Conservation (phyloP, 2,329 filamentous ascomycete genomes). For the Fusarium domesticum region DNA sequence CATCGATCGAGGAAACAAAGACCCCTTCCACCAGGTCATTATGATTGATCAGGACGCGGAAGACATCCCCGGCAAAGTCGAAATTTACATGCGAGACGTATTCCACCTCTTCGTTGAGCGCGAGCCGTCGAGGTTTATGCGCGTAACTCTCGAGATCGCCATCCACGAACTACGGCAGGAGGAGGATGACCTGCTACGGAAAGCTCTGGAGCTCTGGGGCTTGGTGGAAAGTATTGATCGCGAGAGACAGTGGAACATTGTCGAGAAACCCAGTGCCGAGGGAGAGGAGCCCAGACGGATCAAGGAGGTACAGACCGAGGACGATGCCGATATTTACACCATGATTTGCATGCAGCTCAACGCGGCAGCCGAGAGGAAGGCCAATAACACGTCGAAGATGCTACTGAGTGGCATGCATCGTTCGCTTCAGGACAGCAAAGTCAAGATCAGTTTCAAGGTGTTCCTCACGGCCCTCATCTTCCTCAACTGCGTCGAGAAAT, state of each 20-base stretch:
- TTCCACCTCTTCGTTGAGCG: constrained; percentile 56
- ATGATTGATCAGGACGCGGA: constrained; percentile 62
- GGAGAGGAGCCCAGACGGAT: constrained; percentile 45
- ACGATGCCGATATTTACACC: constrained; percentile 55
- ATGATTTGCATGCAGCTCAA: constrained; percentile 63
- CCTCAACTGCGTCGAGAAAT: constrained; percentile 65
- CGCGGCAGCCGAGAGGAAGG: constrained; percentile 62
- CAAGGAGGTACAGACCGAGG: constrained; percentile 46
- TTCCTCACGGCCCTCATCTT: constrained; percentile 61
- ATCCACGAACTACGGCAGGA: constrained; percentile 44
- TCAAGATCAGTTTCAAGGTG: constrained; percentile 57
- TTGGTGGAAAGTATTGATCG: constrained; percentile 64
- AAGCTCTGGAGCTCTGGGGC: constrained; percentile 62
- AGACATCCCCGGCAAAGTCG: constrained; percentile 57
- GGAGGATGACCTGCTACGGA: constrained; percentile 53
- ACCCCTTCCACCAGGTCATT: constrained; percentile 40
- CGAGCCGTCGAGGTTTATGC: constrained; percentile 60
- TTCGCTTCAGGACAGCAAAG: constrained; percentile 58
- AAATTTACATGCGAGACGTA: constrained; percentile 58
- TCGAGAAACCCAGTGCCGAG: constrained; percentile 44
- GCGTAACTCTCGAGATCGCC: constrained; percentile 55
- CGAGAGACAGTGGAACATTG: constrained; percentile 59
- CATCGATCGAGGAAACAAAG: constrained; percentile 34
- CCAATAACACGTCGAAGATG: constrained; percentile 55
- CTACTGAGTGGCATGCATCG: constrained; percentile 61